phyloP scores from a whole-genome alignment of 1,284 basidiomycete species.

The Cryptococcus sp. region DNA sequence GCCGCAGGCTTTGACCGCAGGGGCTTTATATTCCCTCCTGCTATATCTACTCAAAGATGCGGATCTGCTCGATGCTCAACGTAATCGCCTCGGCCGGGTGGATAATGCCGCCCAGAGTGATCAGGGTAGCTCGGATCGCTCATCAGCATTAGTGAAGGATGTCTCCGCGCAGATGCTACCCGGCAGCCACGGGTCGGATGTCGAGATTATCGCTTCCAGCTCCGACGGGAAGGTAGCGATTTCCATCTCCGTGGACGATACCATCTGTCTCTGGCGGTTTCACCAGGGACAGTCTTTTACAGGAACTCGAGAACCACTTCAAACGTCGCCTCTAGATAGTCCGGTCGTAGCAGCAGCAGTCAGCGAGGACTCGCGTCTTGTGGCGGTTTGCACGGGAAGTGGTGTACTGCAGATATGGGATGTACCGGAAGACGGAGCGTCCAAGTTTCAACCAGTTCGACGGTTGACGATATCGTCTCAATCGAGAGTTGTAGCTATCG shows the following conservation, averaged over 20 bases:
- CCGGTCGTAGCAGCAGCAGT: conserved; percentile 31
- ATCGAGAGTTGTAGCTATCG: conserved; percentile 4
- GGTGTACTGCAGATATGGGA: conserved; percentile 28
- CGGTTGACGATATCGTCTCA: not conserved
- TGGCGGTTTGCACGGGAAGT: conserved; percentile 14
- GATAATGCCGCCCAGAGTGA: conserved; percentile 36
- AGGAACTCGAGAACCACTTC: conserved; percentile 34
- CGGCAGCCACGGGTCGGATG: conserved; percentile 73
- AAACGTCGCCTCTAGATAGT: conserved; percentile 13
- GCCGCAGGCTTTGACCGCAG: conserved; percentile 78
- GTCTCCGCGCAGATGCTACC: conserved; percentile 70
- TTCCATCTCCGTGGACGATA: conserved; percentile 72
- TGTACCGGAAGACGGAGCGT: conserved; percentile 17
- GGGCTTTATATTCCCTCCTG: conserved; percentile 72
- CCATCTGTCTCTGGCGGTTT: conserved; percentile 46
- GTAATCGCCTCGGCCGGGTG: conserved; percentile 55
- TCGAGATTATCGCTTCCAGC: conserved; percentile 74
- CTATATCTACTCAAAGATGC: conserved; percentile 90
- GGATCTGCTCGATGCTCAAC: conserved; percentile 83
- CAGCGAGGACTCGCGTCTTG: conserved; percentile 10
- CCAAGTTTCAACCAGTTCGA: not conserved
- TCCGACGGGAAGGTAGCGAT: conserved; percentile 65
- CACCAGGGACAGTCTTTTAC: conserved; percentile 15
- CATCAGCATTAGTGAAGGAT: conserved; percentile 20
- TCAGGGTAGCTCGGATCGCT: conserved; percentile 29